Evolutionary conservation across 768 basidiomycete genomes (phyloP), one percentile per base, ranked within the genome.

Genomic region (Tubosaeta brunneosetosa): DNA sequence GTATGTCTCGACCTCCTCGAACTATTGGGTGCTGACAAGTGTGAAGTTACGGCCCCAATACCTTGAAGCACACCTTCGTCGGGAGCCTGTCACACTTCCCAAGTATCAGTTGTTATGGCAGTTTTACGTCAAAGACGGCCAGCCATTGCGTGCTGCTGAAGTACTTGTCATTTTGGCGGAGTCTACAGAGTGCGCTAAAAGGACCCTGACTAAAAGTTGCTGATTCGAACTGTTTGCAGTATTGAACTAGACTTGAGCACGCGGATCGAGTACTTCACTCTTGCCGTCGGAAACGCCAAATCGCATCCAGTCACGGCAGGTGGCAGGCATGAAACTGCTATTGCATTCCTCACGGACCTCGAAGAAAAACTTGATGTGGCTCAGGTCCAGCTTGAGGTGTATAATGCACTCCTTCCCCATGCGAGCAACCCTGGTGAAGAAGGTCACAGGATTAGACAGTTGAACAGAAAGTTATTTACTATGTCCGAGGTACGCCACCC

Each of bases 331-430:
- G 90, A 94, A 66, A 87, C 86, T 29, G 91, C 91, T n/a, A 91
- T 97, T 46, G 86, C 91, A 46, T 97, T 98, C 75, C 79, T 95
- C n/a, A 91, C 88, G 0, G 88, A 91, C 59, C 76, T 97, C 17
- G 94, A 97, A 73, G 97, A 99, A 70, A 93, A 94, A 66, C 80
- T 97, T 12, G 97, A 99, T 41, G 97, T 99, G 25, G 91, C 94
- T 6, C 89, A 95, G 71, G 92, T 98, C 9, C 97, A 99, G 65
- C 73, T 94, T n/a, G 95, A 97, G 68, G 80, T 97, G 44, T 89
- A 84, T 62, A 80, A 88, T 57, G 73, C 75, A 11, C 75, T 92
- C 14, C 65, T 75, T 7, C 82, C 85, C 16, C 85, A 83, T 55
- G 71, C 81, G 27, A 73, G 78, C 54, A 81, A 86, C 53, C 79